Conservation (phyloP, 169 alveolate species). For the Eimeria falciformis region DNA sequence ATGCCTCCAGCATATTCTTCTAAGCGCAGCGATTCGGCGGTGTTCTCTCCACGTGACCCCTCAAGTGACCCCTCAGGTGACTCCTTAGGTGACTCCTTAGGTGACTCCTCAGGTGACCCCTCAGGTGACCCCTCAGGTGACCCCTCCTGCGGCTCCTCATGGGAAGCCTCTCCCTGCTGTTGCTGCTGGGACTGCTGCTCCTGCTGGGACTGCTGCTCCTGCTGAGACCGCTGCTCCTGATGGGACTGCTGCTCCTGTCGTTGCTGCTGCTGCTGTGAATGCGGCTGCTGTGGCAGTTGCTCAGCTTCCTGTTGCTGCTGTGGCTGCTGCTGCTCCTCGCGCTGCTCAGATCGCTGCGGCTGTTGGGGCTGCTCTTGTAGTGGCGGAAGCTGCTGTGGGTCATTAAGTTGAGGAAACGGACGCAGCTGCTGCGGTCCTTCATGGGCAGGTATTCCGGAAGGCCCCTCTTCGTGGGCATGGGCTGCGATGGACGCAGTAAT, state of each 20-base stretch:
- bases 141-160: neutral
- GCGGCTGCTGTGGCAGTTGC: neutral
- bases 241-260: neutral
- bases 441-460: too few species aligned
- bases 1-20: too few species aligned
- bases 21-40: neutral
- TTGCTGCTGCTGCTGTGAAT: neutral
- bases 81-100: neutral
- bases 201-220: neutral
- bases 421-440: neutral
- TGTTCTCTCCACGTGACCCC: neutral
- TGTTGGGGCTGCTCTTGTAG: neutral
- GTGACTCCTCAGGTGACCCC: neutral
- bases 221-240: neutral
- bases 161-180: neutral
- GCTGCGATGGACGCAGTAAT: too few species aligned
- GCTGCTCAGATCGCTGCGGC: neutral
- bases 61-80: neutral
- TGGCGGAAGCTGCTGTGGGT: neutral
- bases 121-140: neutral
- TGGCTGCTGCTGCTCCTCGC: neutral
- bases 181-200: neutral
- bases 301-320: neutral
- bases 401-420: neutral
- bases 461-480: too few species aligned